Percentiles rank a stretch among this genome's conserved stretches.
Conservation (phyloP, 2,329 filamentous ascomycete genomes). For the Dactylellina cionopaga region DNA sequence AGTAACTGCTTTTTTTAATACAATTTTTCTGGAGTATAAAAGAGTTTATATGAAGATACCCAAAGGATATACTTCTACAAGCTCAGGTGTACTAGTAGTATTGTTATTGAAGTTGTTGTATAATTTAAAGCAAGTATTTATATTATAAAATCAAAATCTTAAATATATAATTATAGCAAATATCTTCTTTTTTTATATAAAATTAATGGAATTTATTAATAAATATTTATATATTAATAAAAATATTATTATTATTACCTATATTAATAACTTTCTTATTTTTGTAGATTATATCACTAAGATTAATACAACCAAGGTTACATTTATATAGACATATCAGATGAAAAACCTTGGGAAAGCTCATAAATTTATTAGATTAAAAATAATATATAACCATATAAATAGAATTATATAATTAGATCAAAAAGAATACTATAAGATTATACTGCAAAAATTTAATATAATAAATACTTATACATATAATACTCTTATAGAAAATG, state of each 20-base stretch:
- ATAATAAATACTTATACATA: not conserved
- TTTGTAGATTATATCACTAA: no score
- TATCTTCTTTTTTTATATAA: not conserved
- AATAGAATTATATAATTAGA: not conserved
- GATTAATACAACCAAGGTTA: not conserved
- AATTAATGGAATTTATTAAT: not conserved
- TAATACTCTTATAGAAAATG: no score
- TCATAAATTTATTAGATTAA: not conserved
- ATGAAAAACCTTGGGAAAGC: not conserved
- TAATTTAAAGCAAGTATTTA: no score
- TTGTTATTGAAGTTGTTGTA: no score
- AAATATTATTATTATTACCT: not conserved
- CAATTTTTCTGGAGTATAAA: not conserved
- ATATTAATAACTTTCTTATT: constrained; percentile 7
- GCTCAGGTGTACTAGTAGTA: no score
- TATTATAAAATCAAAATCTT: no score
- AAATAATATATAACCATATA: not conserved
- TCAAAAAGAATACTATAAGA: not conserved
- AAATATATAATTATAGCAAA: not conserved
- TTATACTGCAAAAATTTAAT: not conserved
- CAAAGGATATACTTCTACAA: not conserved
- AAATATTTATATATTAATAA: not conserved
- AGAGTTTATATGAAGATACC: not conserved
- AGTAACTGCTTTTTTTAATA: no score
- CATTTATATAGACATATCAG: not conserved